A percentile compares a stretch with the other conserved stretches of the same genome.
Conservation (phyloP, 148 eudicot species). For the Rhododendron ovatum region DNA sequence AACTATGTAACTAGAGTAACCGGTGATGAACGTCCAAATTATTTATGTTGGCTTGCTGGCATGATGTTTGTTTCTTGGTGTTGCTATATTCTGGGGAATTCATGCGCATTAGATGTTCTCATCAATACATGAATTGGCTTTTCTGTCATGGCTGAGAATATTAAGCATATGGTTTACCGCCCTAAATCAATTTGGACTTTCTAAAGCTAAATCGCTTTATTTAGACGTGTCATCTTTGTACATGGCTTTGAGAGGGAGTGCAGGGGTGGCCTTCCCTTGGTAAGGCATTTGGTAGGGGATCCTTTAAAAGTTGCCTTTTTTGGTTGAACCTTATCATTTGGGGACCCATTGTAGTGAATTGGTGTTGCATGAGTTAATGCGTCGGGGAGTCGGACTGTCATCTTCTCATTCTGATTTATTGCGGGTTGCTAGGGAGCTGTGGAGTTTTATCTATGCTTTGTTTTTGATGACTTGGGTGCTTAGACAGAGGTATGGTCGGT, state of each 20-base stretch:
- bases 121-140: background rate
- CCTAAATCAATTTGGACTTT: background rate
- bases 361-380: background rate
- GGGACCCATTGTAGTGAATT: background rate
- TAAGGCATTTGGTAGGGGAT: background rate
- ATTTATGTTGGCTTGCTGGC: conserved; percentile 1
- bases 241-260: background rate
- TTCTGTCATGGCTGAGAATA: background rate
- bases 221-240: background rate
- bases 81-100: background rate
- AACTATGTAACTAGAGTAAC: conserved; percentile 1
- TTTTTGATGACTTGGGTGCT: background rate
- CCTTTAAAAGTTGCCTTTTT: background rate
- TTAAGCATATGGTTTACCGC: background rate
- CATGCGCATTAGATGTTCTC: background rate
- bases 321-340: background rate
- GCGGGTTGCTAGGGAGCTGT: background rate
- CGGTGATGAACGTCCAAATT: background rate
- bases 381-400: background rate
- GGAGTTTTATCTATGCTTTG: background rate
- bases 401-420: background rate
- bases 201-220: background rate
- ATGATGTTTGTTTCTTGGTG: background rate
- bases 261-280: background rate
- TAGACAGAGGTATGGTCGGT: background rate